Conservation (phyloP, 768 basidiomycete species). For the Stropharia rugosoannulata region DNA sequence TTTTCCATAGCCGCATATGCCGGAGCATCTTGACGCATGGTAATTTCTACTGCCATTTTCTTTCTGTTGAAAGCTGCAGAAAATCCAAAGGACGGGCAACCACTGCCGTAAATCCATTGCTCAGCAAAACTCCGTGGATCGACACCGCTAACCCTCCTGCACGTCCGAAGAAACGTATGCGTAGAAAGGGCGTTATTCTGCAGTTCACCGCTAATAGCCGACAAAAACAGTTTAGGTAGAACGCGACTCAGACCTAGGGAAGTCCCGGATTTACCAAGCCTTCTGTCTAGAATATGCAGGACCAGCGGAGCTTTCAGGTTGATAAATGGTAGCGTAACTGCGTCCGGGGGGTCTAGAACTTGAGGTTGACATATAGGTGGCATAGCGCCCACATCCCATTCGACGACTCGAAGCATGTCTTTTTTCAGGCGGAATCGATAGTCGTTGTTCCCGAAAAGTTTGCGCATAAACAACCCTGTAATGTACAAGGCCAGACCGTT, state of each 20-base stretch:
- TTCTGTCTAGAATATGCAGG: constrained; percentile 91
- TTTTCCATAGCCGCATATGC: constrained; percentile 73
- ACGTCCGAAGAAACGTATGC: constrained; percentile 85
- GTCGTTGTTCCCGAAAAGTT: constrained; percentile 93
- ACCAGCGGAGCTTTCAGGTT: constrained; percentile 97
- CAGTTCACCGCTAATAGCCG: constrained; percentile 90
- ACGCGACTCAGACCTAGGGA: constrained; percentile 93
- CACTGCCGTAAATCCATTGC: constrained; percentile 98
- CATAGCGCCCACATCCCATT: constrained; percentile 85
- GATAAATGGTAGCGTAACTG: constrained; percentile 78
- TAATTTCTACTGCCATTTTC: constrained; percentile 97
- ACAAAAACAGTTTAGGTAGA: constrained; percentile 91
- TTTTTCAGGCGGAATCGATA: constrained; percentile 94
- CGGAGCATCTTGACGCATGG: constrained; percentile 86
- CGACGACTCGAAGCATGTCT: constrained; percentile 91
- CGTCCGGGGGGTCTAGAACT: constrained; percentile 79
- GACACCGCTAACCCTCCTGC: constrained; percentile 90
- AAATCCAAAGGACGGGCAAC: constrained; percentile 90
- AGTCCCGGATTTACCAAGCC: constrained; percentile 92
- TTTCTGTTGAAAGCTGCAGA: constrained; percentile 93
- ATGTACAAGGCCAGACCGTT: constrained; percentile 92
- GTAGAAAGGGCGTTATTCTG: constrained; percentile 85
- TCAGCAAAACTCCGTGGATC: constrained; percentile 93
- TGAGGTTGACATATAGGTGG: constrained; percentile 94
- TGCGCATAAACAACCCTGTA: constrained; percentile 82